These are phyloP conservation scores for Suillus cothurnatus DNA, from an alignment of 768 basidiomycete genomes.

Conservation along the genomic window DNA sequence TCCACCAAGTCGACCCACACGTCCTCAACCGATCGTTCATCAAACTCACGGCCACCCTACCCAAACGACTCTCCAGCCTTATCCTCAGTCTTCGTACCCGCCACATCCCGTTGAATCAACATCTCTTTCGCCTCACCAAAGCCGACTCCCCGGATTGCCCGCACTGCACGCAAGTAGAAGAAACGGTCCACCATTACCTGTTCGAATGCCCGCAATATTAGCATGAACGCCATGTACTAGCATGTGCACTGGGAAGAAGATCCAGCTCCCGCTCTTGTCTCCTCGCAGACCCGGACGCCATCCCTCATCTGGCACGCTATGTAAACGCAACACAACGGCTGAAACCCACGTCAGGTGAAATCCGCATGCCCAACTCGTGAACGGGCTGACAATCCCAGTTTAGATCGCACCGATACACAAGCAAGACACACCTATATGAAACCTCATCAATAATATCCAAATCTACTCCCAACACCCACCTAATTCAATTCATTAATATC, in stretches of 20 bases:
- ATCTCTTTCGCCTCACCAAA: constrained; percentile 31
- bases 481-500: background rate
- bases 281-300: background rate
- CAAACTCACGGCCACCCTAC: constrained; percentile 11
- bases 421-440: no score
- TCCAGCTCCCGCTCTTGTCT: constrained; percentile 7
- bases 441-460: no score
- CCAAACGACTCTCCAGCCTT: constrained; percentile 21
- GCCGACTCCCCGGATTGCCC: constrained; percentile 28
- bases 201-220: constrained; percentile 28
- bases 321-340: constrained; percentile 4
- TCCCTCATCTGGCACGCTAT: constrained; percentile 2
- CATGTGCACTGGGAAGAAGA: background rate
- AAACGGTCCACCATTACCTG: constrained; percentile 9
- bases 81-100: constrained; percentile 34
- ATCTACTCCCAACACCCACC: no score
- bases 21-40: background rate
- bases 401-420: no score
- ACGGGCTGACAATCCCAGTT: no score
- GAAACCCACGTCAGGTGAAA: background rate
- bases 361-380: background rate
- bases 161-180: constrained; percentile 16
- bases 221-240: background rate
- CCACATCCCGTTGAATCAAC: constrained; percentile 31
- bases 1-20: background rate